phyloP scores from a whole-genome alignment of 768 basidiomycete genomes.

The Boletus coccyginus region DNA sequence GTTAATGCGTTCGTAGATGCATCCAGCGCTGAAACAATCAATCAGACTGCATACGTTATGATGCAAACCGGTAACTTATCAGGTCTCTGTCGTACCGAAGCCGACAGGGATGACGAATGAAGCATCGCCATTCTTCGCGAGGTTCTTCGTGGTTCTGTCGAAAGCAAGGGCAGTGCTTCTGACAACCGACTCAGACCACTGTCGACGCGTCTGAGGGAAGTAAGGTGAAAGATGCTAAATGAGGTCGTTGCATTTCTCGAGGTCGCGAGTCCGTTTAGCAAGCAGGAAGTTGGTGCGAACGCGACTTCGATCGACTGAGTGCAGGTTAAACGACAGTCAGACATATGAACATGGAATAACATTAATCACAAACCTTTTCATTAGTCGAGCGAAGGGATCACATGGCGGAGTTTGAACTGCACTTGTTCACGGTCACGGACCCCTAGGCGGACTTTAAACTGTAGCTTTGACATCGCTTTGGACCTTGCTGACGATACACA shows the following conservation, averaged over 20 bases:
- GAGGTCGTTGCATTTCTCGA: constrained; percentile 23
- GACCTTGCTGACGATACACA: too few species aligned
- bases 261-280: constrained; percentile 36
- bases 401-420: too few species aligned
- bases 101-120: constrained; percentile 36
- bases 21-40: constrained; percentile 30
- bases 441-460: too few species aligned
- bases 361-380: constrained; percentile 30
- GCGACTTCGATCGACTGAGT: constrained; percentile 28
- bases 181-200: constrained; percentile 43
- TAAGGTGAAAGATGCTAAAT: constrained; percentile 28
- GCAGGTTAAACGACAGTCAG: constrained; percentile 1
- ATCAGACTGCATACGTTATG: background rate
- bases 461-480: too few species aligned
- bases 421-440: too few species aligned
- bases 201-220: constrained; percentile 34
- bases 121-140: constrained; percentile 22
- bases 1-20: constrained; percentile 36
- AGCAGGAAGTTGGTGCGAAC: constrained; percentile 43
- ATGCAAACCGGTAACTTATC: constrained; percentile 15
- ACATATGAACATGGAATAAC: background rate
- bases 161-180: constrained; percentile 38
- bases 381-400: constrained; percentile 31
- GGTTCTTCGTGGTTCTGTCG: constrained; percentile 28
- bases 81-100: constrained; percentile 41